Conservation (phyloP, 257 asterid genomes). For the Lavandula angustifolia region DNA sequence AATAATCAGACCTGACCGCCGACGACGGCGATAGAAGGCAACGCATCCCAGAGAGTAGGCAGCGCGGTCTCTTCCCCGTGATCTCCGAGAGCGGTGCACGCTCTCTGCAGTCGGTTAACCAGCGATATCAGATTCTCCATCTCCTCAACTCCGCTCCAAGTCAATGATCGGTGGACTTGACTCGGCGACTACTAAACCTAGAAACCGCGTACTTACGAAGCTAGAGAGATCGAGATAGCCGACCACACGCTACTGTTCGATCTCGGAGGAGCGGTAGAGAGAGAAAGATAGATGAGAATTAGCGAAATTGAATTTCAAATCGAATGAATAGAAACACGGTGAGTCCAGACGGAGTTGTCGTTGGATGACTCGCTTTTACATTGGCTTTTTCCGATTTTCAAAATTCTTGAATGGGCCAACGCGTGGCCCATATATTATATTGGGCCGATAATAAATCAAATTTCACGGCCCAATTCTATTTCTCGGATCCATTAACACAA, state of each 20-base stretch:
- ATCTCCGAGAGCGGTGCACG: slow-evolving; percentile 96
- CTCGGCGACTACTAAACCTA: slow-evolving; percentile 29
- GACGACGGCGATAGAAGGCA: slow-evolving; percentile 94
- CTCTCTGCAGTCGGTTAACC: slow-evolving; percentile 90
- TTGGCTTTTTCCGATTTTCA: too few relatives aligned
- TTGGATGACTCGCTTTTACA: too few relatives aligned
- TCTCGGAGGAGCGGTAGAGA: too few relatives aligned
- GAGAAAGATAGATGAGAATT: slow-evolving; percentile 14
- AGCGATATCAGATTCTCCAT: slow-evolving; percentile 88
- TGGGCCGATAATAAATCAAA: too few relatives aligned
- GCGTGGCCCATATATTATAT: too few relatives aligned
- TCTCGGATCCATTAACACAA: too few relatives aligned
- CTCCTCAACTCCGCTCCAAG: slow-evolving; percentile 37
- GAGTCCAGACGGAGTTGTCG: too few relatives aligned
- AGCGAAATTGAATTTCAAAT: slow-evolving; percentile 31
- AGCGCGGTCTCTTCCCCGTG: slow-evolving; percentile 82
- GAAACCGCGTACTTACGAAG: slow-evolving; percentile 12
- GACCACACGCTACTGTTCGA: slow-evolving; percentile 30
- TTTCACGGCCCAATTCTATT: too few relatives aligned
- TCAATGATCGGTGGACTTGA: slow-evolving; percentile 39
- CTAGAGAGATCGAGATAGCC: background rate
- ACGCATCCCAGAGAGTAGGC: slow-evolving; percentile 97
- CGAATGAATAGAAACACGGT: too few relatives aligned
- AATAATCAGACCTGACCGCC: slow-evolving; percentile 81
- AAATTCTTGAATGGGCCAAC: too few relatives aligned